These are phyloP conservation scores for Flaveria brownii DNA, from an alignment of 129 eudicot genomes.

Conservation along the genomic window DNA sequence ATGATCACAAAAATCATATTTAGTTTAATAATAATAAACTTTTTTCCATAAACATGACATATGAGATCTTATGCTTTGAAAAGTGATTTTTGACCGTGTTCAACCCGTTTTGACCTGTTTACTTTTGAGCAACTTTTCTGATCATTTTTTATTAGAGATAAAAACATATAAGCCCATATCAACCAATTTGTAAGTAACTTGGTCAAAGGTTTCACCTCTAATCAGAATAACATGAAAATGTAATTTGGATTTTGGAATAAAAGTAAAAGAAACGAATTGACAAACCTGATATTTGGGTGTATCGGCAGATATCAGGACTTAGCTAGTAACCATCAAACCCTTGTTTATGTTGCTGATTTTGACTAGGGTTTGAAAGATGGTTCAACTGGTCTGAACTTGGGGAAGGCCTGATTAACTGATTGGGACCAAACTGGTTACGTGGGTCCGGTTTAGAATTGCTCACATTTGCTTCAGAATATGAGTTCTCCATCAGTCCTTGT, in stretches of 20 bases:
- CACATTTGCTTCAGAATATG: conserved; percentile 48
- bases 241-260: too few species aligned
- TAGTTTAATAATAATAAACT: background rate
- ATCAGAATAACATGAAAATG: background rate
- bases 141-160: background rate
- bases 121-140: background rate
- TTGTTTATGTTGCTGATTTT: conserved; percentile 61
- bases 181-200: background rate
- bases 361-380: conserved; percentile 50
- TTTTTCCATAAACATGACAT: background rate
- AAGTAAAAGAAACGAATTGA: background rate
- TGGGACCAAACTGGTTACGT: conserved; percentile 51
- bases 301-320: background rate
- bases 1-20: background rate
- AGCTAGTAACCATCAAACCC: conserved; percentile 46
- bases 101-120: background rate
- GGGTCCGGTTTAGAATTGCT: conserved; percentile 47
- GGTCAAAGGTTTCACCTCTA: background rate
- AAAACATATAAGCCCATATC: background rate
- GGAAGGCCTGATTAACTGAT: conserved; percentile 63
- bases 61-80: background rate
- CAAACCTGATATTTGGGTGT: conserved; percentile 26
- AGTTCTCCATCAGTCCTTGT: conserved; percentile 65
- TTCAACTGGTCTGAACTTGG: conserved; percentile 73
- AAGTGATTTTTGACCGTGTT: background rate